These are phyloP conservation scores for Escallonia rubra DNA, from an alignment of 129 eudicot genomes.

Conservation along the genomic window DNA sequence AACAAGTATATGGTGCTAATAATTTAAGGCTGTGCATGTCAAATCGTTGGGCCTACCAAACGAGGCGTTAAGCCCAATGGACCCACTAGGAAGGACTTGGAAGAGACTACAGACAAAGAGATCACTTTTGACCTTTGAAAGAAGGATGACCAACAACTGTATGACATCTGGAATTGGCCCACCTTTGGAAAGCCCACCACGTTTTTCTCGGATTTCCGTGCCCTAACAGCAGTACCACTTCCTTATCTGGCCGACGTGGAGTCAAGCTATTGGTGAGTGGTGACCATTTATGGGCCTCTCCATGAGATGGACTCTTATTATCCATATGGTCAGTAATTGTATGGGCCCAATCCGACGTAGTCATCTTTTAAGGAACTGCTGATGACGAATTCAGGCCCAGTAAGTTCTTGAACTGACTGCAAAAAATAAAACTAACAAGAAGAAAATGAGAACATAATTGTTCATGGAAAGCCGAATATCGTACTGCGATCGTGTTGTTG, in stretches of 20 bases:
- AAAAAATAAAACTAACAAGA: too few relatives aligned
- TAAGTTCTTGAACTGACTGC: too few relatives aligned
- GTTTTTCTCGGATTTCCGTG: slow-evolving; percentile 10
- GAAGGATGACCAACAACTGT: slow-evolving; percentile 3
- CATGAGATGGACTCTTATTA: too few relatives aligned
- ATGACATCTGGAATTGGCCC: neutral
- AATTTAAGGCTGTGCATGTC: too few relatives aligned
- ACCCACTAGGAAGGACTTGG: neutral
- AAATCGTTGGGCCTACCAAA: neutral
- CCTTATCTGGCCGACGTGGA: neutral
- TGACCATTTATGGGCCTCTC: too few relatives aligned
- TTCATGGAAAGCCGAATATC: too few relatives aligned
- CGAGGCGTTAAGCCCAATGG: neutral
- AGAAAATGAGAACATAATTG: too few relatives aligned
- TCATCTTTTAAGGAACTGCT: too few relatives aligned
- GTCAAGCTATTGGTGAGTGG: neutral
- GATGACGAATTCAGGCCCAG: too few relatives aligned
- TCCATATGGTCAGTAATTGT: neutral
- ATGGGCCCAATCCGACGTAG: neutral
- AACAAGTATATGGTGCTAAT: too few relatives aligned
- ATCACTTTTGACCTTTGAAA: neutral
- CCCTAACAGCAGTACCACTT: slow-evolving; percentile 24
- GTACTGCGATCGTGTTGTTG: too few relatives aligned
- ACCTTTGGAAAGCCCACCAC: neutral
- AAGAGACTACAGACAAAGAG: neutral